Evolutionary conservation across 352 stramenopile species (phyloP), one percentile per base, ranked within the genome.

Genomic region (Globisporangium cederbergense): DNA sequence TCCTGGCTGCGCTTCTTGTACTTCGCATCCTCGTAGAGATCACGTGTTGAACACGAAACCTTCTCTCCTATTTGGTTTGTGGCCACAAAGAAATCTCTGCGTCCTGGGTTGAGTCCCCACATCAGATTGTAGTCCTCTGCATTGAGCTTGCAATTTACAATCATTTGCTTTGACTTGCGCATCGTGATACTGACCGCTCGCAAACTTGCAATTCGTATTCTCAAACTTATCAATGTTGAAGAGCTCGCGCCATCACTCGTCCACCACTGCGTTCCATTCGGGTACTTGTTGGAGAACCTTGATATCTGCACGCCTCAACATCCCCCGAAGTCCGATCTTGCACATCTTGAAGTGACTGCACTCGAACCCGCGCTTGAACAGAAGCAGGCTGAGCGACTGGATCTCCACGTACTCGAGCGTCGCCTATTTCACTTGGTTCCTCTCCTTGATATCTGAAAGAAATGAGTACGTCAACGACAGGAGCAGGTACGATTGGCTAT

Each of bases 271-370:
- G 16, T 58, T 64, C 55, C 62, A 64, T 5, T 51, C 16, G 3
- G 16, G 0, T 43, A 20, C 45, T 36, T 34, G 25, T 28, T 28
- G 25, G 25, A 1, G 1, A 2, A 28, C 25, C 1, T 2, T 28
- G 2, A 28, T 28, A 2, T 1, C 38, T 51, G 10, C 2, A 40
- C 58, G 57, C 54, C 45, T 40, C 7, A 40, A 40, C 34, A 40
- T 7, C 7, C 3, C 34, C 3, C 34, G 10, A 7, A 40, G 10
- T 40, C 34, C 34, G 34, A 28, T 28, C 25, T 28, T 40, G 10
- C 52, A 67, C 62, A 73, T 67, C 55, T 57, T 70, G 32, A 73
- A 55, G n/a, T 73, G 58, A 34, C 45, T 62, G 28, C 67, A 65
- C 38, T 61, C 53, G 25, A 73, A 73, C 2, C 62, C 67, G 1